A percentile compares a stretch with the other conserved stretches of the same genome.
Conservation (phyloP, 345 rosid genomes). For the Laguncularia racemosa region DNA sequence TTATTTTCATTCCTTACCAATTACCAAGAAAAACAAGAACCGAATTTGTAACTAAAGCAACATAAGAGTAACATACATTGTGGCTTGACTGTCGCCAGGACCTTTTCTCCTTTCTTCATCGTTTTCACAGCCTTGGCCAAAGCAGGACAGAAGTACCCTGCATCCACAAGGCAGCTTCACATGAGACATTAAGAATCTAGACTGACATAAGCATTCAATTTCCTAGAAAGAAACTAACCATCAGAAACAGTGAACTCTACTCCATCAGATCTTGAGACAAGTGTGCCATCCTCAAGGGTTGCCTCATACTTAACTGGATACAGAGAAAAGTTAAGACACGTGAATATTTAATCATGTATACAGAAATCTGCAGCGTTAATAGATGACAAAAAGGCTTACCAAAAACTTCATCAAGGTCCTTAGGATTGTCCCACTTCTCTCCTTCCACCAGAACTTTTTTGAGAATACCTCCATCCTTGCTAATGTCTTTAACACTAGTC, state of each 20-base stretch:
- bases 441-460: constrained; percentile 16
- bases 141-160: constrained; percentile 16
- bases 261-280: constrained; percentile 13
- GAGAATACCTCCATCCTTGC: constrained; percentile 24
- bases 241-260: constrained; percentile 16
- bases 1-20: neutral
- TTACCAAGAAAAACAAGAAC: neutral
- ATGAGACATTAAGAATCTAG: neutral
- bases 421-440: constrained; percentile 23
- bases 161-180: neutral
- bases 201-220: neutral
- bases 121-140: constrained; percentile 15
- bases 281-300: constrained; percentile 7
- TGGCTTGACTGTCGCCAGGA: constrained; percentile 11
- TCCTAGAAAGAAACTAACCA: constrained; percentile 4
- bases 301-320: constrained; percentile 14
- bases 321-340: neutral
- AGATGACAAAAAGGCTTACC: constrained; percentile 4
- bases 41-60: neutral
- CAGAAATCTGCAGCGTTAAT: neutral
- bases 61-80: constrained; percentile 1
- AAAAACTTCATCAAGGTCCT: constrained; percentile 20
- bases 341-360: neutral
- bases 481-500: constrained; percentile 20
- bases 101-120: constrained; percentile 19